Percentiles rank a stretch among this genome's conserved stretches.
These are phyloP conservation scores for Kluyveromyces starmeri DNA, from an alignment of 805 yeast genomes.

Conservation along the genomic window DNA sequence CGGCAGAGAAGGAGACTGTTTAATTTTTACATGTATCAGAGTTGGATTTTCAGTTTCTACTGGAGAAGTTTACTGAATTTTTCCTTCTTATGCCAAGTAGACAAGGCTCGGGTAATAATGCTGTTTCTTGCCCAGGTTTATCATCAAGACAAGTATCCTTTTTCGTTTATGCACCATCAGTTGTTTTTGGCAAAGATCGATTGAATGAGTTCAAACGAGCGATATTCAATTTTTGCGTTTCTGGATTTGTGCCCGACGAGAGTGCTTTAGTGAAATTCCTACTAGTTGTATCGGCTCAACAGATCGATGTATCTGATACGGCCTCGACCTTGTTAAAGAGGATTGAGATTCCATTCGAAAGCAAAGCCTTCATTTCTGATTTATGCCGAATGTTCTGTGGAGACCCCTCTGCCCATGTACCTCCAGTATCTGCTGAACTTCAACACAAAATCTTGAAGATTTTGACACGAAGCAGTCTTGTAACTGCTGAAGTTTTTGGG, in stretches of 20 bases:
- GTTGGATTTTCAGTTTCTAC: conserved; percentile 32
- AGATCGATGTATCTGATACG: conserved; percentile 42
- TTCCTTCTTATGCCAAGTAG: conserved; percentile 46
- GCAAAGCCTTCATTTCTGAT: conserved; percentile 33
- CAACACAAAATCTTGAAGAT: conserved; percentile 49
- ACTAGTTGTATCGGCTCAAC: conserved; percentile 56
- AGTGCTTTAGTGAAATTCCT: conserved; percentile 38
- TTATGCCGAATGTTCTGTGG: conserved; percentile 48
- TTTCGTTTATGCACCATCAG: conserved; percentile 63
- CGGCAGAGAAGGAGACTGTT: conserved; percentile 32
- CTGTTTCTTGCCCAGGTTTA: conserved; percentile 55
- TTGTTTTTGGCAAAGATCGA: conserved; percentile 42
- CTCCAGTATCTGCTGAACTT: conserved; percentile 45
- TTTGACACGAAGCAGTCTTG: conserved; percentile 43
- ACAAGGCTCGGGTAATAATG: conserved; percentile 28
- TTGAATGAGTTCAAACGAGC: conserved; percentile 35
- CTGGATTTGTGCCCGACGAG: conserved; percentile 35
- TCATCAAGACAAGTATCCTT: conserved; percentile 46
- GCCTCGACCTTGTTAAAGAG: conserved; percentile 47
- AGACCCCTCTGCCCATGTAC: conserved; percentile 29
- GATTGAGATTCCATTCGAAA: conserved; percentile 44
- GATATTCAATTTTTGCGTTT: conserved; percentile 26
- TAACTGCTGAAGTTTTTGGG: conserved; percentile 33
- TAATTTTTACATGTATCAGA: conserved; percentile 31
- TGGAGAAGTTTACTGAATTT: conserved; percentile 43